Base-by-base conservation (phyloP, 2,329 filamentous ascomycete genomes). In the Colletotrichum orbiculare region DNA sequence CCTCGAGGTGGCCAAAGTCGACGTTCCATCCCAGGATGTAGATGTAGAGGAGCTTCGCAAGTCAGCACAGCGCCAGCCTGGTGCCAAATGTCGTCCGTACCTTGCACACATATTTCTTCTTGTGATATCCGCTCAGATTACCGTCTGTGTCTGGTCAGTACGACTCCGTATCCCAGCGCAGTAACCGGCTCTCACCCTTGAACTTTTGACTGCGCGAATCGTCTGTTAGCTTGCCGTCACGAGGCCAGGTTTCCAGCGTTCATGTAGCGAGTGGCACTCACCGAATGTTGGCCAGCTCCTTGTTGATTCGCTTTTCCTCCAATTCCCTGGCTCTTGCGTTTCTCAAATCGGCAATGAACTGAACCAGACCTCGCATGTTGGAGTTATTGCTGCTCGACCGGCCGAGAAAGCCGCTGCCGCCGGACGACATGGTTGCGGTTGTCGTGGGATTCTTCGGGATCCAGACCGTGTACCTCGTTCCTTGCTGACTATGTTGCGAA, bases 81-180 rank as follows among this genome's bases (percentile, higher is more conserved):
- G 34, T 61, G 17, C 34, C 15, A 37, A 9, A 17, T n/a, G 6
- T 56, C 25, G 50, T 17, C 12, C 76, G 60, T 81, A 89, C 87
- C 84, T 99, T 99, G 92, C 96, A 99, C 71, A 99, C 96, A 77
- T 99, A 99, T 91, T 99, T 99, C 87, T 99, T 99, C 85, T 96
- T 97, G 84, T 97, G 94, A 76, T 99, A 99, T 70, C 96, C 96
- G 76, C 91, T 97, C 64, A 99, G 83, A 75, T 87, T 96, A 69
- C 94, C 94, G 77, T 96, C 92, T 89, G 68, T 64, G 60, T n/a
- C 52, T 46, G 49, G 78, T 69, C 73, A 78, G 74, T 64, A 53
- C 60, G 13, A 9, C 34, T 34, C 66, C 37, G 45, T 17, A 41
- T 39, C 49, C 53, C 56, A 59, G 42, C 58, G 15, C 46, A 43